Evolutionary conservation across 2,329 filamentous ascomycete species (phyloP), one percentile per base, ranked within the genome.

Genomic region (Calonectria hawksworthii): DNA sequence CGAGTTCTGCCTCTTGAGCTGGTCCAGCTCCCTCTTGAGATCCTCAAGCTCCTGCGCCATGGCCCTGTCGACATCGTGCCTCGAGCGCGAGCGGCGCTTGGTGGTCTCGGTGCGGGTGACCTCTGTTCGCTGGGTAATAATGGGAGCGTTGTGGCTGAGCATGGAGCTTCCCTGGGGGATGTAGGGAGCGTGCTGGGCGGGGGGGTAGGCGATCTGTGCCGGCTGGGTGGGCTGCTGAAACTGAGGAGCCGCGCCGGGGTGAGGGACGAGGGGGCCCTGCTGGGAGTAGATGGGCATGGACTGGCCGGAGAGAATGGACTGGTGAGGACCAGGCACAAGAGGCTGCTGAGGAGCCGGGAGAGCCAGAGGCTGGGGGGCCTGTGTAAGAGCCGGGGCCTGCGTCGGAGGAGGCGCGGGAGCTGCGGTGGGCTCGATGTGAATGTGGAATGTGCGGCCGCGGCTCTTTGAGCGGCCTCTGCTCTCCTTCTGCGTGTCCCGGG

Each of bases 361-460:
- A 9, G 50, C 38, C 52, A 74, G 13, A 18, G 51, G 67, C 41
- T 70, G 72, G 14, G 56, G 61, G 16, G 51, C 13, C 41, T 59
- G 67, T 4, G 36, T 26, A 16, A 71, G 44, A 50, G 78, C 30
- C 63, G 78, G 68, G 14, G 65, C 52, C 44, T 65, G 59, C 16
- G 32, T 26, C 52, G 30, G 50, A 11, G 56, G 50, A 18, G 54
- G 68, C 18, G 34, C n/a, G 14, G 56, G 74, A 51, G 74, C 75
- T 9, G 71, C 59, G 8, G 75, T 77, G 1, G 80, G 80, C 73
- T 80, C 80, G 28, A 81, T 82, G 76, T 81, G 80, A 30, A 81
- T 81, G 70, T 81, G 80, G 56, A 80, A 77, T 63, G 80, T 81
- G 26, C 80, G 78, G 30, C 80, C 80, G 38, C 80, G 80, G 41